Evolutionary conservation across 352 stramenopile species (phyloP).

Genomic region (Pelagophyceae sp.): DNA sequence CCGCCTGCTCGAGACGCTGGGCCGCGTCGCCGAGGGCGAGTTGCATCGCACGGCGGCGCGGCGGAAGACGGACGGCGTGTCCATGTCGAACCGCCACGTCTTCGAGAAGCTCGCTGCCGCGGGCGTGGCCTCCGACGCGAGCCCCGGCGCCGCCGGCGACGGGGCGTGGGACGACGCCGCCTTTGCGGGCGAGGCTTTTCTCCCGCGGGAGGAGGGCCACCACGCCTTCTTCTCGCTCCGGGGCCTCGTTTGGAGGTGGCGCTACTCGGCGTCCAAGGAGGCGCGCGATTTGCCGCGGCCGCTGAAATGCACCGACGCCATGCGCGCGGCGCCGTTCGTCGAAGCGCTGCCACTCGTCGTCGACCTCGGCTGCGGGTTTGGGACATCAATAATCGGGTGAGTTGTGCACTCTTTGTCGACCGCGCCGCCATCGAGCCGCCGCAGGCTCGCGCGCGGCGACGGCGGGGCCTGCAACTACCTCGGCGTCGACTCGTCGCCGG

Average conservation of each 20-base stretch:
- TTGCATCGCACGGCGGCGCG: not conserved
- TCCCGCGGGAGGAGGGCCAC: not conserved
- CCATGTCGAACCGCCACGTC: not conserved
- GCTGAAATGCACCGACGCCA: not conserved
- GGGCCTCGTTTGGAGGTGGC: not conserved
- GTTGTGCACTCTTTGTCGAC: no score
- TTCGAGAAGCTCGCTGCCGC: not conserved
- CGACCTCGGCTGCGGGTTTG: constrained; percentile 2
- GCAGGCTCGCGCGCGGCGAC: not conserved
- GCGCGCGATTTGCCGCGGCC: not conserved
- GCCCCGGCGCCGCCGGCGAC: no score
- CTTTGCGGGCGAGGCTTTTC: not conserved
- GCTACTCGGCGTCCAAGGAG: not conserved
- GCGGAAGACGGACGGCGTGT: no score
- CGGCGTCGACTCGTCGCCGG: not conserved
- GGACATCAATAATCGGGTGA: not conserved
- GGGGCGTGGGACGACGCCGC: no score
- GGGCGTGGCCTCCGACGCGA: no score
- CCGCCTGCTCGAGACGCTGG: not conserved
- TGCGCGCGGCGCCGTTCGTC: not conserved
- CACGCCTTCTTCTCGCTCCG: not conserved
- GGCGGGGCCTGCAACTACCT: not conserved
- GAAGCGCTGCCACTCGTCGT: not conserved
- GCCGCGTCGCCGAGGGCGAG: not conserved
- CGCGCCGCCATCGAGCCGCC: no score